Conservation (phyloP, 2,329 filamentous ascomycete species). For the Cladophialophora psammophila region DNA sequence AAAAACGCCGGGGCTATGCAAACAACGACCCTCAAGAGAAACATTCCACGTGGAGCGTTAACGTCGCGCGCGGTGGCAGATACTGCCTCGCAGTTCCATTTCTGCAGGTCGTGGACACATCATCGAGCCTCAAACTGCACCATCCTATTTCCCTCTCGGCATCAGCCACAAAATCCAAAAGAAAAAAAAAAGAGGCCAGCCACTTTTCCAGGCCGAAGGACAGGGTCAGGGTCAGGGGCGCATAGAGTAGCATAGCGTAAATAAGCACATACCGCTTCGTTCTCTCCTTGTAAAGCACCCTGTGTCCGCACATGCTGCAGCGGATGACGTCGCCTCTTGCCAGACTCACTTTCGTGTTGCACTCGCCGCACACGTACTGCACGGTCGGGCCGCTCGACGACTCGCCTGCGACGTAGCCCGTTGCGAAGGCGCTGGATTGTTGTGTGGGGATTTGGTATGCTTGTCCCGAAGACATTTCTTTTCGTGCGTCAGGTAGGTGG, state of each 20-base stretch:
- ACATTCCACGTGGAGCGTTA: no score
- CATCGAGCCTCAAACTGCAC: constrained; percentile 97
- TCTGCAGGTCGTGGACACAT: constrained; percentile 36
- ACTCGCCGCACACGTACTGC: constrained; percentile 82
- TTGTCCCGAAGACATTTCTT: constrained; percentile 58
- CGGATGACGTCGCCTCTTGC: constrained; percentile 81
- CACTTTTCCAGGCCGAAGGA: neutral
- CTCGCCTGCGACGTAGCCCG: constrained; percentile 51
- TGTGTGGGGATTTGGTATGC: constrained; percentile 75
- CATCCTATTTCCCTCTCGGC: constrained; percentile 69
- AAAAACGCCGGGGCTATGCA: constrained; percentile 1
- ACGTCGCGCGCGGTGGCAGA: neutral
- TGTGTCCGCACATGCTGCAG: constrained; percentile 91
- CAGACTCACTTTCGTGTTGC: constrained; percentile 76
- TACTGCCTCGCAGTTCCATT: neutral
- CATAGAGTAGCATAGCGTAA: neutral
- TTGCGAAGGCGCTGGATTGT: constrained; percentile 48
- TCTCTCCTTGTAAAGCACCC: constrained; percentile 95
- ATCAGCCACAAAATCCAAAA: constrained; percentile 19
- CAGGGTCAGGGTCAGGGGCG: neutral
- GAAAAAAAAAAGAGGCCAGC: no score
- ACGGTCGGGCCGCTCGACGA: constrained; percentile 61
- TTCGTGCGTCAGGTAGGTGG: neutral
- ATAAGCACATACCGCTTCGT: constrained; percentile 78
- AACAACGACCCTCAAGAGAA: neutral